Percentiles rank a stretch among this genome's conserved stretches.
These are phyloP conservation scores for Quercus robur DNA, from an alignment of 306 rosid genomes.

Conservation along the genomic window DNA sequence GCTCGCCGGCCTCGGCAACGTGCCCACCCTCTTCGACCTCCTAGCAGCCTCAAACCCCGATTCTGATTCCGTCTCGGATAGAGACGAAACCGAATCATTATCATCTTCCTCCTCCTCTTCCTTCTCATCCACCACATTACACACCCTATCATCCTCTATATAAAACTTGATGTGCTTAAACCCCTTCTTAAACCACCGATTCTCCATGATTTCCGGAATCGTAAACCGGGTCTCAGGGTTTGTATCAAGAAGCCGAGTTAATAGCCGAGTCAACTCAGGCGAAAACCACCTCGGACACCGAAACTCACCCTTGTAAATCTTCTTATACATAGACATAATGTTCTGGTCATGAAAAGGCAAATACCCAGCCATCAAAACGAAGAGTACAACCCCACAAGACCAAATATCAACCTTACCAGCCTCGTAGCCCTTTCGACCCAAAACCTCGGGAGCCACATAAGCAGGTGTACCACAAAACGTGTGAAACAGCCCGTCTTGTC, in stretches of 20 bases:
- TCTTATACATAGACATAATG: slow-evolving; percentile 88
- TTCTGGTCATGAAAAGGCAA: slow-evolving; percentile 90
- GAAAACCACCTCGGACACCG: slow-evolving; percentile 89
- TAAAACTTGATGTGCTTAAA: slow-evolving; percentile 83
- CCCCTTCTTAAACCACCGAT: slow-evolving; percentile 84
- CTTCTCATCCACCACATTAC: slow-evolving; percentile 47
- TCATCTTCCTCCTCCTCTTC: slow-evolving; percentile 29
- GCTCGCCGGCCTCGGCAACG: slow-evolving; percentile 56
- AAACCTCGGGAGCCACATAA: slow-evolving; percentile 90
- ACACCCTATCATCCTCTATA: slow-evolving; percentile 78
- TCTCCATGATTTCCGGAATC: slow-evolving; percentile 82
- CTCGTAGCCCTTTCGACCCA: slow-evolving; percentile 78
- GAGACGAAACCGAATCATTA: slow-evolving; percentile 48
- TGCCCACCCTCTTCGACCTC: background rate
- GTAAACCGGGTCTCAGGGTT: slow-evolving; percentile 71
- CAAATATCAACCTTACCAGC: slow-evolving; percentile 87
- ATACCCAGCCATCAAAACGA: slow-evolving; percentile 90
- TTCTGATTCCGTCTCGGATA: slow-evolving; percentile 34
- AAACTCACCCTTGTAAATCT: slow-evolving; percentile 81
- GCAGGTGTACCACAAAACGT: slow-evolving; percentile 98
- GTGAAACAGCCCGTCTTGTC: slow-evolving; percentile 86
- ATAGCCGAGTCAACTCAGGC: slow-evolving; percentile 51
- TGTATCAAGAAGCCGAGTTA: slow-evolving; percentile 55
- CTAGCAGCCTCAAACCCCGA: slow-evolving; percentile 34
- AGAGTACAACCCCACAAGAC: slow-evolving; percentile 87